These are phyloP conservation scores for Macaranga tanarius DNA, from an alignment of 441 rosid species.

Conservation along the genomic window DNA sequence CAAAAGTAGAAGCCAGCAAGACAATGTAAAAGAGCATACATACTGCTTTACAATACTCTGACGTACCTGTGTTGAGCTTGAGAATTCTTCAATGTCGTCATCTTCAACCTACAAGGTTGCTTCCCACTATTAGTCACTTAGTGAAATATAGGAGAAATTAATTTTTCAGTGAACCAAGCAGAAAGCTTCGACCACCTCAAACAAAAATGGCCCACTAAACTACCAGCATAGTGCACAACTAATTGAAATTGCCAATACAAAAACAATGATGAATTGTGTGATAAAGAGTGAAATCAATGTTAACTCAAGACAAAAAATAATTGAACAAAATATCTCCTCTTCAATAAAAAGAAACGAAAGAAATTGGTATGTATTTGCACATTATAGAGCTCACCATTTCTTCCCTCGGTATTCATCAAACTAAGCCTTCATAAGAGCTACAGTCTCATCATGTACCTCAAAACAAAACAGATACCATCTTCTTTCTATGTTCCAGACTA, in stretches of 20 bases:
- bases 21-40: background rate
- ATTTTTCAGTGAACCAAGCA: background rate
- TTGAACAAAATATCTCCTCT: background rate
- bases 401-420: too few species aligned
- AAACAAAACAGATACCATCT: background rate
- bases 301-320: background rate
- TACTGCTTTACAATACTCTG: background rate
- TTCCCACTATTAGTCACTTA: conserved; percentile 9
- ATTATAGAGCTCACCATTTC: too few species aligned
- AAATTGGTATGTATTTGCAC: background rate
- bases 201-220: background rate
- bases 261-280: background rate
- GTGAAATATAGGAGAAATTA: background rate
- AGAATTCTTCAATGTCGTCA: conserved; percentile 50
- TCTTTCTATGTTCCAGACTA: background rate
- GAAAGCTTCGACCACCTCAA: background rate
- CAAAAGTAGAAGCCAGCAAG: background rate
- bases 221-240: background rate
- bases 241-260: background rate
- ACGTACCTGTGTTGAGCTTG: conserved; percentile 49
- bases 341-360: background rate
- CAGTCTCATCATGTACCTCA: too few species aligned
- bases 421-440: too few species aligned
- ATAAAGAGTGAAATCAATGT: background rate
- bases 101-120: conserved; percentile 42